phyloP scores from a whole-genome alignment of 257 asterid species.

The Solanum bukasovii region DNA sequence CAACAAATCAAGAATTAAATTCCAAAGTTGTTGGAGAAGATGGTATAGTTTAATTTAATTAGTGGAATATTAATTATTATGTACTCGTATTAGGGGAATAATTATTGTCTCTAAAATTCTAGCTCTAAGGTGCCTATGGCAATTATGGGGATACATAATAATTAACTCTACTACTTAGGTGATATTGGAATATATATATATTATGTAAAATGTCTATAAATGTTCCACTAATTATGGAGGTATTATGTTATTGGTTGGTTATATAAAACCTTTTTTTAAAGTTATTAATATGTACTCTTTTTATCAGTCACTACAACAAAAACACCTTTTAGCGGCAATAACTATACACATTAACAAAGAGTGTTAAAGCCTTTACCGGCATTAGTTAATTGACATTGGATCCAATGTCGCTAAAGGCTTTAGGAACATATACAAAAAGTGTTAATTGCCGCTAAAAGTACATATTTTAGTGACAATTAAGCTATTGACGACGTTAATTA shows the following conservation, averaged over 20 bases:
- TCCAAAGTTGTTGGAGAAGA: conserved; percentile 36
- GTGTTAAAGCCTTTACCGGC: too few relatives aligned
- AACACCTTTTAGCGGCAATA: too few relatives aligned
- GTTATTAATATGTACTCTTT: background rate
- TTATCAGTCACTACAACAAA: background rate
- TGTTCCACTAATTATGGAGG: background rate
- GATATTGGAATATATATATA: background rate
- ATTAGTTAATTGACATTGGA: too few relatives aligned
- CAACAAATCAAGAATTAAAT: background rate
- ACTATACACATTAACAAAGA: too few relatives aligned
- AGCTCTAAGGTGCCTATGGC: background rate
- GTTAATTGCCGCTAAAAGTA: too few relatives aligned
- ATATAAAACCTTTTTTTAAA: too few relatives aligned
- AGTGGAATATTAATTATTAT: background rate
- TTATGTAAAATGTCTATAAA: background rate
- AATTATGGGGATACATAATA: background rate
- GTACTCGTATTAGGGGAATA: background rate
- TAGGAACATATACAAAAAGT: too few relatives aligned
- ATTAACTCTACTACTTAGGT: background rate
- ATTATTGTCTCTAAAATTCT: background rate
- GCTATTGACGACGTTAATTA: too few relatives aligned
- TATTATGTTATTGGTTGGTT: background rate
- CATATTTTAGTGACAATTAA: too few relatives aligned
- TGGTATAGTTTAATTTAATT: background rate
- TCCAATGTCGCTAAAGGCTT: too few relatives aligned